Conservation (phyloP, 345 rosid species). For the Pistacia atlantica region DNA sequence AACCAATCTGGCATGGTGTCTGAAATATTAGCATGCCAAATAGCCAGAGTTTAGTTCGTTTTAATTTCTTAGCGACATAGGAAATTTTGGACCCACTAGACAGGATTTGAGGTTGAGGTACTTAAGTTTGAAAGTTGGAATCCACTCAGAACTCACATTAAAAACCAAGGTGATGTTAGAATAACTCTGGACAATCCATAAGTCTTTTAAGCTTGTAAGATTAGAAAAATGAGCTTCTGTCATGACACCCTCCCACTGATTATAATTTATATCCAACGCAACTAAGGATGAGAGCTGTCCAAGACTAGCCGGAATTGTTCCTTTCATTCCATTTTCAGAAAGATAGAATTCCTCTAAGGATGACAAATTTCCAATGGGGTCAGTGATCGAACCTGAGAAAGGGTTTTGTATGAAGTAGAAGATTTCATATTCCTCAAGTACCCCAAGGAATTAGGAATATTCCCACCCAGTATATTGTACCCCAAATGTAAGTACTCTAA, state of each 20-base stretch:
- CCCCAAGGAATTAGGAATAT: background rate
- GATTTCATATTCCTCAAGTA: background rate
- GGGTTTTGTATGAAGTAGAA: conserved; percentile 5
- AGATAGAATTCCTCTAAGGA: conserved; percentile 17
- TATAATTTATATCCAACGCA: conserved; percentile 11
- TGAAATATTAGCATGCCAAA: conserved; percentile 10
- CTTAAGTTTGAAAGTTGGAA: conserved; percentile 32
- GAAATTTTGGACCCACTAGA: conserved; percentile 27
- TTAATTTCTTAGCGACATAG: conserved; percentile 27
- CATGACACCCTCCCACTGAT: conserved; percentile 22
- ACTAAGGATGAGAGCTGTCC: conserved; percentile 23
- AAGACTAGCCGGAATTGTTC: conserved; percentile 23
- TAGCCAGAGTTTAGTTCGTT: background rate
- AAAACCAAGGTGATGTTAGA: background rate
- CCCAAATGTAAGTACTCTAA: conserved; percentile 26
- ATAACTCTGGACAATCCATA: background rate
- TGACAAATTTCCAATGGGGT: conserved; percentile 23
- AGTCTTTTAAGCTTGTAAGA: conserved; percentile 18
- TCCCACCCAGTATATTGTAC: conserved; percentile 20
- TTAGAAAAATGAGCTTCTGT: conserved; percentile 25
- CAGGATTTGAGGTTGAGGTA: conserved; percentile 22
- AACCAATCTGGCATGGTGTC: conserved; percentile 24
- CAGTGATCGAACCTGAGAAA: conserved; percentile 26
- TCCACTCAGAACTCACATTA: conserved; percentile 11
- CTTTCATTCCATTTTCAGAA: conserved; percentile 18